phyloP scores from a whole-genome alignment of 108 stramenopile genomes.

The Nitzschia sp. region DNA sequence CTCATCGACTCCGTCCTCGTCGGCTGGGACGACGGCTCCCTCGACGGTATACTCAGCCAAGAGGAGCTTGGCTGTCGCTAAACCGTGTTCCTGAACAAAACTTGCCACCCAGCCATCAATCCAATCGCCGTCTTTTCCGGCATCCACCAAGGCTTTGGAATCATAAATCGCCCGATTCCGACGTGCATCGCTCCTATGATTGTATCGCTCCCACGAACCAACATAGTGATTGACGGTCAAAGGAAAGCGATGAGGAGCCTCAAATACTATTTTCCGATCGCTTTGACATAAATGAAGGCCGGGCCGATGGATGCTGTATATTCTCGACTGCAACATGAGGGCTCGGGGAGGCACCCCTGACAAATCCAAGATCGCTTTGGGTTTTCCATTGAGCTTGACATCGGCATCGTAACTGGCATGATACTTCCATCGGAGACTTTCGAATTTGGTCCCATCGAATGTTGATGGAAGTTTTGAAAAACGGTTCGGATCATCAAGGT shows the following conservation, averaged over 20 bases:
- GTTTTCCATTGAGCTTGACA: conserved; percentile 24
- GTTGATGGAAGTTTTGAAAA: conserved; percentile 4
- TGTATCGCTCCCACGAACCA: conserved; percentile 44
- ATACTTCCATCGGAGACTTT: conserved; percentile 26
- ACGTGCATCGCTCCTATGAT: conserved; percentile 28
- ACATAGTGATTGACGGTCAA: conserved; percentile 21
- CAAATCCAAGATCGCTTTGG: conserved; percentile 35
- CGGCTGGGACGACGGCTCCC: neutral
- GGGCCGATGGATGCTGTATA: conserved; percentile 18
- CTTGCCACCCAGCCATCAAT: conserved; percentile 27
- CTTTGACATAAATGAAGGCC: conserved; percentile 12
- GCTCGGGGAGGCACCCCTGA: conserved; percentile 13
- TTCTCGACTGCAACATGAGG: neutral
- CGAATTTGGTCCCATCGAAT: conserved; percentile 16
- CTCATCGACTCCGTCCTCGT: neutral
- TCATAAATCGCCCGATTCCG: conserved; percentile 28
- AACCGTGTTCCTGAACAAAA: conserved; percentile 24
- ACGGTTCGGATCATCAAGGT: neutral
- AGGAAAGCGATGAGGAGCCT: conserved; percentile 6
- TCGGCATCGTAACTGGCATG: conserved; percentile 15
- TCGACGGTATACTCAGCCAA: conserved; percentile 1
- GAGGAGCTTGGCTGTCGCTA: conserved; percentile 13
- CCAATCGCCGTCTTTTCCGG: conserved; percentile 20
- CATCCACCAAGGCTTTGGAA: conserved; percentile 14
- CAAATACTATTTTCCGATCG: neutral